A percentile compares a stretch with the other conserved stretches of the same genome.
Conservation (phyloP, 371 early-diverging fungal genomes). For the Rhizopus microsporus region DNA sequence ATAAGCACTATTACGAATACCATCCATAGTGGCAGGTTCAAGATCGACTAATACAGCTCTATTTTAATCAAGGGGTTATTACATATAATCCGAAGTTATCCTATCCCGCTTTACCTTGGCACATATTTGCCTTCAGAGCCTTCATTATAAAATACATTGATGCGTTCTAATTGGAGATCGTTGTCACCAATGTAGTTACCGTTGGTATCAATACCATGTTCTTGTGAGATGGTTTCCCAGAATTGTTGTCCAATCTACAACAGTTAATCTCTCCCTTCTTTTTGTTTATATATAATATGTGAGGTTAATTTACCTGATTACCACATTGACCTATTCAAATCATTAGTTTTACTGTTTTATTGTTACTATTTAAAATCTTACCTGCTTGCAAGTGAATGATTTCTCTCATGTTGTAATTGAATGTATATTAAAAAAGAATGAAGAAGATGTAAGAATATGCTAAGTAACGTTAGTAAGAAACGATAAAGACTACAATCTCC, state of each 20-base stretch:
- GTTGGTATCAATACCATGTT: constrained; percentile 86
- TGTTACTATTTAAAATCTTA: constrained; percentile 13
- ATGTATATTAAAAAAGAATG: neutral
- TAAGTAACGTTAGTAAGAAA: neutral
- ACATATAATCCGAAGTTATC: constrained; percentile 42
- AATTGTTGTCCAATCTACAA: constrained; percentile 82
- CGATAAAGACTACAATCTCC: neutral
- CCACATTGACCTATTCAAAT: constrained; percentile 80
- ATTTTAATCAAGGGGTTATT: constrained; percentile 20
- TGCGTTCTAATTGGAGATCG: constrained; percentile 94
- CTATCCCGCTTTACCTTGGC: constrained; percentile 53
- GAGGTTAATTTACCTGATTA: constrained; percentile 64
- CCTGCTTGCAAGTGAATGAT: constrained; percentile 99
- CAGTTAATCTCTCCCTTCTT: neutral
- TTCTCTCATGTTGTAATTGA: constrained; percentile 86
- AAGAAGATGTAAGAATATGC: neutral
- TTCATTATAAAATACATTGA: constrained; percentile 99
- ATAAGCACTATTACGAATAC: constrained; percentile 78
- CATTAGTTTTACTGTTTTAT: neutral
- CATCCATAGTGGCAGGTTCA: constrained; percentile 99
- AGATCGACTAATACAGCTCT: constrained; percentile 92
- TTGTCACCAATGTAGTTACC: constrained; percentile 84
- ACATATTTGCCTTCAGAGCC: constrained; percentile 80
- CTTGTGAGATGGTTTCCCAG: constrained; percentile 93
- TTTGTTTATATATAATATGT: neutral